Percentiles rank a stretch among this genome's conserved stretches.
These are phyloP conservation scores for Prorocentrum cordatum DNA, from an alignment of 169 alveolate species.

Conservation along the genomic window DNA sequence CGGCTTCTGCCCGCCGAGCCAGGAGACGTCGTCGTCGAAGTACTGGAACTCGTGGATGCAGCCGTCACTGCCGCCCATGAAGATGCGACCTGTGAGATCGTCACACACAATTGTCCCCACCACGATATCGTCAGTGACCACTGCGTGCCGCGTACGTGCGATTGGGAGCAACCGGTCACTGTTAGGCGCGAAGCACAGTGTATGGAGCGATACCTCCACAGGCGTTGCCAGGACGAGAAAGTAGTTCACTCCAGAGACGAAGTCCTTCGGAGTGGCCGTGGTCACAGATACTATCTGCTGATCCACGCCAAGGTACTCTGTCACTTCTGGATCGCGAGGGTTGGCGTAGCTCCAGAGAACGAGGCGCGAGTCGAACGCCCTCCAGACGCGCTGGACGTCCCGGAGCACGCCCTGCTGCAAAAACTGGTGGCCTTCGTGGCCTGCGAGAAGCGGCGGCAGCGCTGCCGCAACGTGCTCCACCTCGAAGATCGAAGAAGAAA, in stretches of 20 bases:
- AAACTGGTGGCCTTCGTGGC: too few species aligned
- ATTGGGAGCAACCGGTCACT: constrained; percentile 41
- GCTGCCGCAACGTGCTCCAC: too few species aligned
- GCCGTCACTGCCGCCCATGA: constrained; percentile 41
- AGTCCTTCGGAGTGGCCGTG: constrained; percentile 11
- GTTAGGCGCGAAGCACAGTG: constrained; percentile 35
- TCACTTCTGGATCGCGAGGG: constrained; percentile 21
- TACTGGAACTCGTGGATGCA: constrained; percentile 61
- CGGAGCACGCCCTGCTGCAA: constrained; percentile 43
- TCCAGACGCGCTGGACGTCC: constrained; percentile 32
- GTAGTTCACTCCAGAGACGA: constrained; percentile 1
- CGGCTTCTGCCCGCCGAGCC: constrained; percentile 22
- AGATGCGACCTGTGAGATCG: constrained; percentile 18
- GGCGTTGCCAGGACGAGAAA: constrained; percentile 42
- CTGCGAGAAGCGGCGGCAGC: too few species aligned
- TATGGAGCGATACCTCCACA: constrained; percentile 34
- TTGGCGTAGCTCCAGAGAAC: constrained; percentile 40
- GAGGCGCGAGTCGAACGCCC: constrained; percentile 30
- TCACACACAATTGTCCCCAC: background rate
- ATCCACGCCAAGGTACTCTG: constrained; percentile 22
- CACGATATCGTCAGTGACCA: constrained; percentile 28
- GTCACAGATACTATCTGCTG: background rate
- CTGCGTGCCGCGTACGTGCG: constrained; percentile 23
- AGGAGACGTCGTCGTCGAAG: constrained; percentile 12
- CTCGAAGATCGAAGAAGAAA: too few species aligned